phyloP scores from a whole-genome alignment of 2,329 filamentous ascomycete species.

The Fusarium xylarioides region DNA sequence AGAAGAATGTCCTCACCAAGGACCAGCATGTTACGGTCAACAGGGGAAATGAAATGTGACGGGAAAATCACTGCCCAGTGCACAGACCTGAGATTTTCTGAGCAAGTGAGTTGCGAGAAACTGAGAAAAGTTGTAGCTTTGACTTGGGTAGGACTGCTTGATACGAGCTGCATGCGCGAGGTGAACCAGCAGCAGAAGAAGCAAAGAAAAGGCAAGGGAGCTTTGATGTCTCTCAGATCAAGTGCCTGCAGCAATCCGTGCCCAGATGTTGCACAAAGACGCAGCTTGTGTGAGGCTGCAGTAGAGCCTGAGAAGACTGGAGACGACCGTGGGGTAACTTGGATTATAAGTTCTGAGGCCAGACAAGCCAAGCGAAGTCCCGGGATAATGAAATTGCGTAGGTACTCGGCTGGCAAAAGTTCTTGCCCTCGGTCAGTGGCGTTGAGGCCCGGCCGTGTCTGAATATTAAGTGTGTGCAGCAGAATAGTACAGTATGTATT shows the following conservation, averaged over 20 bases:
- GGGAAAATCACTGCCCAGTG: conserved; percentile 10
- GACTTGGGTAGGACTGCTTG: conserved; percentile 34
- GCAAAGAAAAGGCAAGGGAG: conserved; percentile 10
- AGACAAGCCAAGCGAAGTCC: conserved; percentile 16
- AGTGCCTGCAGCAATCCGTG: conserved; percentile 25
- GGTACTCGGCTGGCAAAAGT: background rate
- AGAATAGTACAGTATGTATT: conserved; percentile 18
- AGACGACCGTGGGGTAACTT: conserved; percentile 16
- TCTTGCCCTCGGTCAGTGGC: conserved; percentile 13
- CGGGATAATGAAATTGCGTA: conserved; percentile 26
- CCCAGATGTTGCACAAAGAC: conserved; percentile 5
- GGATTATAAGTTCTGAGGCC: conserved; percentile 31
- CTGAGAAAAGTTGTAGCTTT: conserved; percentile 4
- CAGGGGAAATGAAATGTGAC: conserved; percentile 22
- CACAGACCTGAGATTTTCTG: background rate
- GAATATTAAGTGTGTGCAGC: conserved; percentile 39
- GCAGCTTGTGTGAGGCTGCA: conserved; percentile 26
- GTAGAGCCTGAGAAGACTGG: conserved; percentile 17
- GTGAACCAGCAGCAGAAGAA: conserved; percentile 6
- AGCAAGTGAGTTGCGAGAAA: conserved; percentile 2
- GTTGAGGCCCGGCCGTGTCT: conserved; percentile 25
- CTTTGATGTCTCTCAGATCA: conserved; percentile 24
- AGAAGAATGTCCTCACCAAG: conserved; percentile 22
- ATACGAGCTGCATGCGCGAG: conserved; percentile 35
- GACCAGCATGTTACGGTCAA: conserved; percentile 22